Base-by-base conservation (phyloP, 306 rosid species). In the Cicer cuneatum region DNA sequence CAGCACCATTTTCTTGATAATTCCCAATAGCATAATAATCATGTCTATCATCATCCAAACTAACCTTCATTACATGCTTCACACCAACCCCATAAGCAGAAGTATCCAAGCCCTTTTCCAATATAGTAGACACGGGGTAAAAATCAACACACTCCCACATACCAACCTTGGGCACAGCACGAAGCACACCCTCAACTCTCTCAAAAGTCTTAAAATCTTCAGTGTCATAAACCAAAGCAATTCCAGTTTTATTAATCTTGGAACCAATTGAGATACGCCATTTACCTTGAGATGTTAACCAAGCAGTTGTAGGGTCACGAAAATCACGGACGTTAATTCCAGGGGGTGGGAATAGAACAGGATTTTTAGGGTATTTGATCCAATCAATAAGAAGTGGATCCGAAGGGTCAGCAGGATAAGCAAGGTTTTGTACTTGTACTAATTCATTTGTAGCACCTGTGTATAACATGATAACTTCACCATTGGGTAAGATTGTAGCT, bases 81-180 rank as follows among this genome's bases (percentile, higher is more conserved):
- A 93, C 95, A 10, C 72, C 81, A 43, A 51, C 71, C n/a, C 96
- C 92, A 48, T 45, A 82, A 21, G 29, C 33, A 0, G 97, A 90
- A 7, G 95, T 87, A 21, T 90, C 89, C 79, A 89, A 38, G 1
- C 97, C 98, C 18, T 14, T n/a, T 4, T 71, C 80, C 15, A 10
- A 64, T 5, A 14, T 69, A 24, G 16, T 69, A 2, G 88, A 83
- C 1, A 93, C 92, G 0, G 98, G 96, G 69, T 48, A 93, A 39
- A 93, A 93, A 74, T 93, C 98, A 2, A 89, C 80, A 74, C 98
- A 93, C 79, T 93, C 98, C 98, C 97, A 93, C 97, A 93, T 93
- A 47, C 98, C 97, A 14, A 96, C 87, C 33, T 80, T 83, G 10
- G 85, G 75, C 12, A 90, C 93, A 39, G 86, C 95, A 83, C 75